These are phyloP conservation scores for Solanum bulbocastanum DNA, from an alignment of 257 asterid species.

Conservation along the genomic window DNA sequence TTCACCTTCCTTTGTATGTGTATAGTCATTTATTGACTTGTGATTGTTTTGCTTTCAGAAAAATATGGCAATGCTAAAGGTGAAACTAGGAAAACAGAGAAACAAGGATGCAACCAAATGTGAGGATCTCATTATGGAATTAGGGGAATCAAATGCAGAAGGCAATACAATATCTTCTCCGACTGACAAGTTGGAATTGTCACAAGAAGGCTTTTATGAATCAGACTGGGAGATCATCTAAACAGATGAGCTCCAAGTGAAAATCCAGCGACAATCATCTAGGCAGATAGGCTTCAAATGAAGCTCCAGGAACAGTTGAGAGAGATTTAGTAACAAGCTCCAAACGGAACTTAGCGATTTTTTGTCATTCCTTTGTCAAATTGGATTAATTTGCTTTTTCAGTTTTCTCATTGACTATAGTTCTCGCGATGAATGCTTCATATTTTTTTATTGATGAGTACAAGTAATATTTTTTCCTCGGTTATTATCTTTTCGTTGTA, in stretches of 20 bases:
- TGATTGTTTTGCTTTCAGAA: background rate
- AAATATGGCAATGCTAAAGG: background rate
- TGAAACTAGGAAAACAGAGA: background rate
- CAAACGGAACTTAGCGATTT: background rate
- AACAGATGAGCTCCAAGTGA: background rate
- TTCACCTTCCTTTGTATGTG: background rate
- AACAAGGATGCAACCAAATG: background rate
- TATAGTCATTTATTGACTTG: background rate
- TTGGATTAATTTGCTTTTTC: background rate
- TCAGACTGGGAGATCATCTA: constrained; percentile 22
- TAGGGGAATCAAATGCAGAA: background rate
- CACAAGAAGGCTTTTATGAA: constrained; percentile 1
- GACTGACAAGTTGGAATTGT: background rate
- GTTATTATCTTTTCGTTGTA: background rate
- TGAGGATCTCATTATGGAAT: background rate
- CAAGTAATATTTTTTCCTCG: background rate
- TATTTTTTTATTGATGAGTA: background rate
- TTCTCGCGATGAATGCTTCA: background rate
- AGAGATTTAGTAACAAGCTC: background rate
- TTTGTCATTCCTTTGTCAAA: background rate
- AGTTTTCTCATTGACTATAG: background rate
- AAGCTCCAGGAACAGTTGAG: background rate
- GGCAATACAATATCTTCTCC: background rate
- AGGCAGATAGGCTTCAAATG: background rate
- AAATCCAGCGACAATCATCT: background rate